Base-by-base conservation (phyloP, 2,329 filamentous ascomycete species). In the Aspergillus puulaauensis region DNA sequence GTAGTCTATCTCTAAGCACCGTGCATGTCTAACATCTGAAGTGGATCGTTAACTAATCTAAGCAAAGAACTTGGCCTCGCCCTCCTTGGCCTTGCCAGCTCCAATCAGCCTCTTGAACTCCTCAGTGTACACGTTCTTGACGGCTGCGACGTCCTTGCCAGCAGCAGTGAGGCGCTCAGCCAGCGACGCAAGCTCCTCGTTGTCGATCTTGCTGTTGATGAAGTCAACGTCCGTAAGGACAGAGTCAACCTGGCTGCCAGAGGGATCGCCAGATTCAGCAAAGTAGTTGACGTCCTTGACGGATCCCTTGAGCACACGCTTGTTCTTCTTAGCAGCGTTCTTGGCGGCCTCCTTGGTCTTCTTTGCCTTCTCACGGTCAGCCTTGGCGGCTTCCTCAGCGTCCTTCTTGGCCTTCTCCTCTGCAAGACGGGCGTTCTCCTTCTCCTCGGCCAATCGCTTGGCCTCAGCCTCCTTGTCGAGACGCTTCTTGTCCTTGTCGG, bases 281-380 rank as follows among this genome's bases (percentile, higher is more conserved):
- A 99, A 97, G 86, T 99, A 99, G 83, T 97, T 97, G 70, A 90
- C 93, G 66, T 99, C 95, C 84, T 99, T 99, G 78, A 93, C 90
- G 64, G 90, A 92, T 61, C 86, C 88, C 77, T 96, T 92, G 68
- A 99, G 87, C 48, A 98, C 90, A 82, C 95, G 91, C 86, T 97
- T 97, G 86, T 99, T 99, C 90, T 99, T 99, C 90, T 99, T 99
- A 70, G 95, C 90, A 14, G 95, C 95, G 72, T 92, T 97, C 87
- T 99, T 99, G 58, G 95, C 95, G 2, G 93, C 93, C 79, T 99
- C 95, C 83, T 98, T 99, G 60, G 90, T 89, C 85, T 99, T 99
- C 86, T 98, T 99, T 70, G 81, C 81, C 63, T 89, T 84, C 66
- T 93, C 92, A 66, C 90, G 90, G 57, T 91, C 87, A 5, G 83